Base-by-base conservation (phyloP, 2,329 filamentous ascomycete species). In the Ophiostoma himal-ulmi region DNA sequence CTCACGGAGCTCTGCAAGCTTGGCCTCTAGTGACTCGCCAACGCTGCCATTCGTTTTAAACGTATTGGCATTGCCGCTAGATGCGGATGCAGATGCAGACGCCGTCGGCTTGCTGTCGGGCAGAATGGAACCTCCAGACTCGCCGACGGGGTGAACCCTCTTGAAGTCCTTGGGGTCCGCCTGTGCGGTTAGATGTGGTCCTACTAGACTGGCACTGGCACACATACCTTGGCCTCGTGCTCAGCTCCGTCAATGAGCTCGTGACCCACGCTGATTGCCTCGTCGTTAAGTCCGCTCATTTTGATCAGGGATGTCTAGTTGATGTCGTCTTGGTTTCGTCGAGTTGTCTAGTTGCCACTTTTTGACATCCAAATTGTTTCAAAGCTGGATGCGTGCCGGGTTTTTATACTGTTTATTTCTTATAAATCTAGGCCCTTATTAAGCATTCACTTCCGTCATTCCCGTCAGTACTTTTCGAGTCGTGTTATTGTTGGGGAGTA, bases 221-320 rank as follows among this genome's bases (percentile, higher is more conserved):
- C 7, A 36, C 39, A 6, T 65, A 66, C 68, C 41, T 69, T 13
- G 6, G 68, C 68, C 20, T 70, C 69, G 36, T 66, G 54, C 54
- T 70, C 69, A 20, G 69, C 69, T 13, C 20, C 30, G 7, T 70
- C 69, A 11, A 70, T 68, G 20, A 70, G 67, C 6, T 70, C 69
- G 41, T 70, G 69, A 1, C 69, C 69, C 3, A 66, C 69, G 5
- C 26, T 36, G 17, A 70, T 67, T 4, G 57, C 54, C 17, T 70
- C 66, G 57, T 70, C 69, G 4, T 4, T 22, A n/a, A 70, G 69
- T 34, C 66, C 66, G 26, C n/a, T 65, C 69, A 70, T 70, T 26
- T 36, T 70, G 2, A 20, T 44, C 13, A 22, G 10, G 48, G 30
- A 36, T 62, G 13, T 17, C 7, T 48, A 7, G 26, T 34, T 62